Evolutionary conservation across 805 yeast species (phyloP).

Genomic region (Isabelozyma pseudorhagii): DNA sequence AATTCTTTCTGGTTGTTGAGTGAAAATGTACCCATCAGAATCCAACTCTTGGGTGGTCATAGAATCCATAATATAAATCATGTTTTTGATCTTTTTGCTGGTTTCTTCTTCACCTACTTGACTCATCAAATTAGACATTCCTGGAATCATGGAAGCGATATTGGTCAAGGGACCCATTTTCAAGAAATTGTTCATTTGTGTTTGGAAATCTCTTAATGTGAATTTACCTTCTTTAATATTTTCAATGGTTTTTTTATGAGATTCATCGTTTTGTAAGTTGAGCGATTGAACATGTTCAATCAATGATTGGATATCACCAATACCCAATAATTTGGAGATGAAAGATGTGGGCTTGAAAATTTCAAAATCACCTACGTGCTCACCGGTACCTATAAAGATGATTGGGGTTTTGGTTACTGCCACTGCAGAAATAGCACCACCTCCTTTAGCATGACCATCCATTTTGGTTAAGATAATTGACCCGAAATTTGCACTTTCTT

Average conservation of each 20-base stretch:
- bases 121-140: conserved; percentile 77
- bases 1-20: conserved; percentile 78
- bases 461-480: conserved; percentile 91
- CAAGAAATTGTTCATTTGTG: conserved; percentile 91
- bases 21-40: conserved; percentile 79
- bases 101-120: conserved; percentile 93
- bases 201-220: conserved; percentile 85
- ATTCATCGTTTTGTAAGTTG: conserved; percentile 59
- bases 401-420: conserved; percentile 96
- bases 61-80: conserved; percentile 91
- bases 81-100: conserved; percentile 73
- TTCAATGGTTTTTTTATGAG: conserved; percentile 86
- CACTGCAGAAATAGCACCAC: conserved; percentile 98
- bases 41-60: conserved; percentile 92
- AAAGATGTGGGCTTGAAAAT: conserved; percentile 86
- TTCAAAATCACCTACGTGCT: conserved; percentile 90
- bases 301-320: conserved; percentile 91
- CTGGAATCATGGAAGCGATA: conserved; percentile 93
- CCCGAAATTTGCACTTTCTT: conserved; percentile 90
- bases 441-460: conserved; percentile 99
- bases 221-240: conserved; percentile 94
- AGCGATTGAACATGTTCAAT: conserved; percentile 91
- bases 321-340: conserved; percentile 87
- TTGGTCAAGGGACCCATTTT: conserved; percentile 96
- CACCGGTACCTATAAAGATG: conserved; percentile 97